Evolutionary conservation across 345 rosid genomes (phyloP).

Genomic region (Pseudoturritis turrita): DNA sequence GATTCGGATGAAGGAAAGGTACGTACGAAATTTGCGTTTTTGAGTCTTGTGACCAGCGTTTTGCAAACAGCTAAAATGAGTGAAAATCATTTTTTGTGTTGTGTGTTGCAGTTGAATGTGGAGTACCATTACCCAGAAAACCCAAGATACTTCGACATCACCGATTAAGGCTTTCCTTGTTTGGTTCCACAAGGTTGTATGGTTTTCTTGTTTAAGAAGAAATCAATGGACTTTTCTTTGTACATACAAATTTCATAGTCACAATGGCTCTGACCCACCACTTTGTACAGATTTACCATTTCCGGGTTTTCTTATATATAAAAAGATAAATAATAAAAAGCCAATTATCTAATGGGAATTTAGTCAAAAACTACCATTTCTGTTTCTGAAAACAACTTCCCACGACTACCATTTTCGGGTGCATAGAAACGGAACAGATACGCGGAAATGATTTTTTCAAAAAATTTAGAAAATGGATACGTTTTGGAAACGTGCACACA

Average conservation of each 20-base stretch:
- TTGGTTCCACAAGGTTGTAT: not conserved
- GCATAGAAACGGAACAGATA: too few species aligned
- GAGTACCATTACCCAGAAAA: constrained; percentile 87
- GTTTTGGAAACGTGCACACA: too few species aligned
- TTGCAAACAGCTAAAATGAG: not conserved
- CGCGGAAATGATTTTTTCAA: too few species aligned
- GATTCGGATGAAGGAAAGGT: constrained; percentile 98
- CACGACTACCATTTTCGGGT: too few species aligned
- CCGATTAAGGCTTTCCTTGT: constrained; percentile 36
- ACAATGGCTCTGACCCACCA: constrained; percentile 12
- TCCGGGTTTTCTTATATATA: not conserved
- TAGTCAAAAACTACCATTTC: too few species aligned
- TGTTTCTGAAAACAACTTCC: too few species aligned
- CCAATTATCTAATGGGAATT: too few species aligned
- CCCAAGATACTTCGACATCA: constrained; percentile 74
- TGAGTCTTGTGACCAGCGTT: not conserved
- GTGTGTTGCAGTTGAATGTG: constrained; percentile 57
- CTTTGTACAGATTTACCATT: constrained; percentile 19
- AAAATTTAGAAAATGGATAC: too few species aligned
- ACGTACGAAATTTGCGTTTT: constrained; percentile 13
- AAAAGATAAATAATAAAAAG: too few species aligned
- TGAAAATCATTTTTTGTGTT: not conserved
- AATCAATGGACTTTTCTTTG: constrained; percentile 4
- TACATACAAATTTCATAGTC: constrained; percentile 10
- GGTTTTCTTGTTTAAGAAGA: constrained; percentile 5